These are phyloP conservation scores for Rosa chinensis DNA, from an alignment of 306 rosid genomes.

Conservation along the genomic window DNA sequence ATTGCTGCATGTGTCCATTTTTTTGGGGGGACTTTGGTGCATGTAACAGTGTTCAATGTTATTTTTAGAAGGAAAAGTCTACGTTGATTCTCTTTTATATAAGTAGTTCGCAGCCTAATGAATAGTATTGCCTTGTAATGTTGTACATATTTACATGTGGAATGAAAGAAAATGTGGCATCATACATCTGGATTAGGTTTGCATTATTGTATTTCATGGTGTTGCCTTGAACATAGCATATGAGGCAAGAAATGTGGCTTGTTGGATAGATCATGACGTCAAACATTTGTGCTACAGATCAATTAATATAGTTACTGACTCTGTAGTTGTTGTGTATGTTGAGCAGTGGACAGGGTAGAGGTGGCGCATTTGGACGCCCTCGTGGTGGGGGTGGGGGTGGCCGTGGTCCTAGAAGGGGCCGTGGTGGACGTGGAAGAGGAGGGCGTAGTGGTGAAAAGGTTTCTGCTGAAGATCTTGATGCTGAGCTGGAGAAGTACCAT, in stretches of 20 bases:
- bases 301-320: slow-evolving; percentile 17
- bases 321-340: slow-evolving; percentile 21
- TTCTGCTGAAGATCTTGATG: slow-evolving; percentile 94
- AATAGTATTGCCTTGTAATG: neutral
- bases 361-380: slow-evolving; percentile 50
- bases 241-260: neutral
- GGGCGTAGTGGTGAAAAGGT: slow-evolving; percentile 69
- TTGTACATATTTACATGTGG: neutral
- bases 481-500: slow-evolving; percentile 95
- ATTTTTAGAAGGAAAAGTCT: neutral
- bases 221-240: neutral
- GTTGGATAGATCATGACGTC: neutral
- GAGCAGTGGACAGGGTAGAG: slow-evolving; percentile 68
- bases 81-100: neutral
- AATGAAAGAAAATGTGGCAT: neutral
- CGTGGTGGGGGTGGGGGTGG: slow-evolving; percentile 62
- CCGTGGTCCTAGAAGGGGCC: slow-evolving; percentile 38
- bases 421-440: slow-evolving; percentile 64
- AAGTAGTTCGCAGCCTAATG: neutral
- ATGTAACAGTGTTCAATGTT: neutral
- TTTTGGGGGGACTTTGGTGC: neutral
- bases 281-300: neutral
- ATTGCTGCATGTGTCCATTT: neutral
- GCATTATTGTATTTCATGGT: neutral
- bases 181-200: neutral